phyloP scores from a whole-genome alignment of 2,329 filamentous ascomycete species.

The Exserohilum rostratum region DNA sequence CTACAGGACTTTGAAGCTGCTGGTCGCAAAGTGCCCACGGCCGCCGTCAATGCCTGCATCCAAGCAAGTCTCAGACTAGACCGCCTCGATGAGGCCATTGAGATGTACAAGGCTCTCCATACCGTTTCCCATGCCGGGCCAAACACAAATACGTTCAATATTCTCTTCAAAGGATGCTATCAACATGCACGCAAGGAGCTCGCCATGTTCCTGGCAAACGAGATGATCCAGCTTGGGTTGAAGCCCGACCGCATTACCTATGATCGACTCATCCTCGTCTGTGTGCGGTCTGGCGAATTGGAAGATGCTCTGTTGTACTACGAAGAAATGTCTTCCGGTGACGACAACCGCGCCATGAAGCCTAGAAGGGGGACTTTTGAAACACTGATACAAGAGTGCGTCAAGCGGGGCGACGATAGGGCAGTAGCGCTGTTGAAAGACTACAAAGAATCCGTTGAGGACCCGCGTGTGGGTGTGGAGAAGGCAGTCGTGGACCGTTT shows the following conservation, averaged over 20 bases:
- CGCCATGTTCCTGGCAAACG: constrained; percentile 66
- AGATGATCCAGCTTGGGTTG: constrained; percentile 64
- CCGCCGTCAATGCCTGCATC: constrained; percentile 59
- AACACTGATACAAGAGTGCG: constrained; percentile 17
- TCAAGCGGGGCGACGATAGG: constrained; percentile 20
- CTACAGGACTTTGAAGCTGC: constrained; percentile 62
- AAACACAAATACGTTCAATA: constrained; percentile 65
- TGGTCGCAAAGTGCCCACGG: constrained; percentile 58
- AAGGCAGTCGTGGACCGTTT: constrained; percentile 22
- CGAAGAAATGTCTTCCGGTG: constrained; percentile 54
- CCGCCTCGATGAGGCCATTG: constrained; percentile 59
- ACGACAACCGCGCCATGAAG: constrained; percentile 4
- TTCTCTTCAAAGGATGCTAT: constrained; percentile 60
- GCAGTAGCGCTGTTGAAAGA: constrained; percentile 27
- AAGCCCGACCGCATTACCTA: constrained; percentile 65
- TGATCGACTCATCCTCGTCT: constrained; percentile 66
- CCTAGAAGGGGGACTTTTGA: constrained; percentile 29
- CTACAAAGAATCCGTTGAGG: constrained; percentile 19
- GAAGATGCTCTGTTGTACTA: constrained; percentile 58
- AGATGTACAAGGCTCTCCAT: constrained; percentile 67
- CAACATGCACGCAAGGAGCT: constrained; percentile 54
- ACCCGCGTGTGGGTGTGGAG: constrained; percentile 18
- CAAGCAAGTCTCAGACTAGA: constrained; percentile 56
- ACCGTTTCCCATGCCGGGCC: constrained; percentile 55
- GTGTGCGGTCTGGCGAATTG: constrained; percentile 49